phyloP scores from a whole-genome alignment of 208 protist genomes.

The Leishmania major region DNA sequence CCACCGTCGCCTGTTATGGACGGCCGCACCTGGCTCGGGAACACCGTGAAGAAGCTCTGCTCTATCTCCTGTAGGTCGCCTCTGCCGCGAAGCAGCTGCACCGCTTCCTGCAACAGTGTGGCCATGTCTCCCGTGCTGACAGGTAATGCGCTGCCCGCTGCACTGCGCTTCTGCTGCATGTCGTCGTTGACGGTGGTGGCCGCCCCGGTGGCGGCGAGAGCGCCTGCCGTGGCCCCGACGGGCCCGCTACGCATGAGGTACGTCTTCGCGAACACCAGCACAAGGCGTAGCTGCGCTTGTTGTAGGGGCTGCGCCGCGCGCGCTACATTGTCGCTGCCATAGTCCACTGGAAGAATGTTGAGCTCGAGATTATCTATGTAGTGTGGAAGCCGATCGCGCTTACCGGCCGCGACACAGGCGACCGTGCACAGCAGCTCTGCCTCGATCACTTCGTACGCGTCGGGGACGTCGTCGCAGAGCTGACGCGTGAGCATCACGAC shows the following conservation, averaged over 20 bases:
- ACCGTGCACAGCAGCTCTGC: constrained; percentile 38
- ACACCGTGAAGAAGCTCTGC: constrained; percentile 41
- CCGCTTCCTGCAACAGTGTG: constrained; percentile 36
- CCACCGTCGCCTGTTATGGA: background rate
- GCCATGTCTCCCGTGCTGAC: constrained; percentile 13
- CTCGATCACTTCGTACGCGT: constrained; percentile 43
- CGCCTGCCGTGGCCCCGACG: background rate
- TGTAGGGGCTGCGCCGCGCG: constrained; percentile 20
- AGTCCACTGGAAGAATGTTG: constrained; percentile 24
- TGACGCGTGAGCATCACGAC: constrained; percentile 49
- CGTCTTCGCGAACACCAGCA: constrained; percentile 30
- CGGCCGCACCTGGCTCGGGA: constrained; percentile 20
- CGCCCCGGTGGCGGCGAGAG: background rate
- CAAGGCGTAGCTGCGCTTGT: constrained; percentile 47
- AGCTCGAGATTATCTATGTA: constrained; percentile 26
- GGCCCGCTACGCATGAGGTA: constrained; percentile 6
- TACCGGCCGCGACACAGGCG: constrained; percentile 25
- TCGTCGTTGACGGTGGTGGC: background rate
- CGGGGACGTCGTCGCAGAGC: constrained; percentile 26
- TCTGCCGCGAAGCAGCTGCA: constrained; percentile 38
- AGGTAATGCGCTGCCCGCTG: background rate
- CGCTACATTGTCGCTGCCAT: constrained; percentile 3
- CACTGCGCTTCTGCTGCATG: background rate
- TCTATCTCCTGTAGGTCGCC: constrained; percentile 52
- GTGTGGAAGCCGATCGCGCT: constrained; percentile 21